Evolutionary conservation across 352 stramenopile genomes (phyloP).

Genomic region (Phytophthora constricta): DNA sequence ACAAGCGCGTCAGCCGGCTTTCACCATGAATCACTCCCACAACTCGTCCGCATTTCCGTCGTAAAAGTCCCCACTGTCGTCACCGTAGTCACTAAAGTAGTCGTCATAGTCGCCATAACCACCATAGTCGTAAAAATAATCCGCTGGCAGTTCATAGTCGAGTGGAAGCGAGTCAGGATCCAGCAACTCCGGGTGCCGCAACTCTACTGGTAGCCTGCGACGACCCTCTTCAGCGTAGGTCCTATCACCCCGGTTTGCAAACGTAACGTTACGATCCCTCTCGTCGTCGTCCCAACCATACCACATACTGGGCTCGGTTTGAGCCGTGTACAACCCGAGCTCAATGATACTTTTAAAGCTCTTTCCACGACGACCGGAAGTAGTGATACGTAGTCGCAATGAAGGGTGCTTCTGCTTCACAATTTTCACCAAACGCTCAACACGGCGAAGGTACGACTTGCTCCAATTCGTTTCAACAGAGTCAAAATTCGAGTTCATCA

Average conservation of each 20-base stretch:
- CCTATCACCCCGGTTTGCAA: conserved; percentile 26
- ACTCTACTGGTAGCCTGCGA: conserved; percentile 23
- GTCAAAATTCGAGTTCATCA: conserved; percentile 38
- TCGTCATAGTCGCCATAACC: conserved; percentile 20
- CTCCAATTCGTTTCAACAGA: conserved; percentile 46
- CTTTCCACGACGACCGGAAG: conserved; percentile 21
- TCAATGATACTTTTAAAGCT: conserved; percentile 45
- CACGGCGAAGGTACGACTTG: conserved; percentile 36
- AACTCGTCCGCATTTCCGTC: conserved; percentile 33
- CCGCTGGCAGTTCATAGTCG: conserved; percentile 43
- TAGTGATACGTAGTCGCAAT: conserved; percentile 41
- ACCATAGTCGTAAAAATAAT: conserved; percentile 39
- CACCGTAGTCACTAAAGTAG: conserved; percentile 17
- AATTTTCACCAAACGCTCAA: conserved; percentile 33
- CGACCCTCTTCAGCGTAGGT: conserved; percentile 8
- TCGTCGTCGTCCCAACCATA: conserved; percentile 51
- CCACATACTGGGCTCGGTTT: conserved; percentile 40
- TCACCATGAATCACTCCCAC: conserved; percentile 18
- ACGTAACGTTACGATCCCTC: conserved; percentile 28
- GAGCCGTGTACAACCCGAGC: conserved; percentile 45
- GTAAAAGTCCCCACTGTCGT: conserved; percentile 23
- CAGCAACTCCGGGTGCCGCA: conserved; percentile 33
- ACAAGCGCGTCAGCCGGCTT: too few species aligned
- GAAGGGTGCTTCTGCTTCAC: conserved; percentile 42
- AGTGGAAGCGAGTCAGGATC: conserved; percentile 44